A percentile compares a stretch with the other conserved stretches of the same genome.
These are phyloP conservation scores for Fusarium floridanum DNA, from an alignment of 2,329 filamentous ascomycete species.

Conservation along the genomic window DNA sequence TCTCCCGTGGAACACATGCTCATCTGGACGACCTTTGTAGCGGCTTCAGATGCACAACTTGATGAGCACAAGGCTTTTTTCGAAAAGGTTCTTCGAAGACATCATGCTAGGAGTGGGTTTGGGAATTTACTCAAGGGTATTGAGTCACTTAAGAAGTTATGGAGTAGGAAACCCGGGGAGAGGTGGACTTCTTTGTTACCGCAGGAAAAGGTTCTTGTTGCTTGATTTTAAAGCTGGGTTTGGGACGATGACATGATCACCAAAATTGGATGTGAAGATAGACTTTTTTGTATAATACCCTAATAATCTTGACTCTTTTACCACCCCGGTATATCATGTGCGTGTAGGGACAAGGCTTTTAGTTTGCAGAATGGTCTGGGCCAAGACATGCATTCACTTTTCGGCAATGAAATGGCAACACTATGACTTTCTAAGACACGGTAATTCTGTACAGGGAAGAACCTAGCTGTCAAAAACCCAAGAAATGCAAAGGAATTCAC, in stretches of 20 bases:
- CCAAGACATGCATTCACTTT: not conserved
- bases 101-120: constrained; percentile 43
- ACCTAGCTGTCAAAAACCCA: not conserved
- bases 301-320: no score
- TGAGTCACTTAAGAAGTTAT: constrained; percentile 41
- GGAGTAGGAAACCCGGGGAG: constrained; percentile 37
- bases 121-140: constrained; percentile 41
- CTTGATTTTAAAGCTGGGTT: constrained; percentile 33
- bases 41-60: constrained; percentile 41
- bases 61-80: constrained; percentile 46
- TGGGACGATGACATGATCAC: not conserved
- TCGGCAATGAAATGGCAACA: not conserved
- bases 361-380: not conserved
- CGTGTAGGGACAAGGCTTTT: not conserved
- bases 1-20: constrained; percentile 44
- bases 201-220: constrained; percentile 41
- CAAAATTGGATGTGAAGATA: not conserved
- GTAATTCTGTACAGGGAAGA: not conserved
- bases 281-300: not conserved
- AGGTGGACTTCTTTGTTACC: constrained; percentile 46
- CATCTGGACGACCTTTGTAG: constrained; percentile 47
- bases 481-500: not conserved
- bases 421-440: not conserved
- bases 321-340: no score
- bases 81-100: constrained; percentile 23